Conservation (phyloP, 768 basidiomycete genomes). For the Lactarius hengduanensis region DNA sequence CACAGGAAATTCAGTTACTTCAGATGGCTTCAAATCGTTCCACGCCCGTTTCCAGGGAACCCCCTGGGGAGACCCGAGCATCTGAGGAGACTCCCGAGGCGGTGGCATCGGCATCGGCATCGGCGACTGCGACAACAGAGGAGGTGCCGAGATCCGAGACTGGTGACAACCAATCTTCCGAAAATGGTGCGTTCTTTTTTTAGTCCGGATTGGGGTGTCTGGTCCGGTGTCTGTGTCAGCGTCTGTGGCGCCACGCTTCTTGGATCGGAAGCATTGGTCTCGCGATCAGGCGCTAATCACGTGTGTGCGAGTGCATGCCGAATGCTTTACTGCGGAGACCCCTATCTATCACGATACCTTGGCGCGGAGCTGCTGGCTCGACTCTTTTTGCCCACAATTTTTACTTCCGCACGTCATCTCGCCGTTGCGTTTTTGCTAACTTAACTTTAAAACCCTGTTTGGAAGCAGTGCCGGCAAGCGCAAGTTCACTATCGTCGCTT, state of each 20-base stretch:
- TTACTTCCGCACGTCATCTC: constrained; percentile 27
- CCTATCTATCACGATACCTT: constrained; percentile 19
- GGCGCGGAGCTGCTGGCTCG: not conserved
- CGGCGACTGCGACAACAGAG: constrained; percentile 4
- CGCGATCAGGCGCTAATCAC: constrained; percentile 21
- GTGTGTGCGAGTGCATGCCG: constrained; percentile 12
- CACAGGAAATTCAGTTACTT: not conserved
- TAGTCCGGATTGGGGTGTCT: constrained; percentile 10
- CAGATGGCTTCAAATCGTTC: constrained; percentile 12
- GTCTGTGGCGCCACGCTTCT: constrained; percentile 12
- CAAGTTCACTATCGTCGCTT: not conserved
- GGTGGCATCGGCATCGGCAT: constrained; percentile 6
- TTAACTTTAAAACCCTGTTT: constrained; percentile 26
- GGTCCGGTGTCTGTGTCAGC: constrained; percentile 5
- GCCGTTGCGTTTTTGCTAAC: constrained; percentile 10
- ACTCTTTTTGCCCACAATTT: not conserved
- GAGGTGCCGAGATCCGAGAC: constrained; percentile 23
- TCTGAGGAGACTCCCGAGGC: constrained; percentile 11
- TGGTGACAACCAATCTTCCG: not conserved
- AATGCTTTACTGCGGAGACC: constrained; percentile 5
- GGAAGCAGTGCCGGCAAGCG: constrained; percentile 23
- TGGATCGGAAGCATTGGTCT: constrained; percentile 19
- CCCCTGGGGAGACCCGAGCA: constrained; percentile 6
- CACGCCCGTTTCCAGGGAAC: constrained; percentile 20
- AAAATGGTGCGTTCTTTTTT: constrained; percentile 24